Evolutionary conservation across 2,329 filamentous ascomycete species (phyloP).

Genomic region (Xylariaceae sp.): DNA sequence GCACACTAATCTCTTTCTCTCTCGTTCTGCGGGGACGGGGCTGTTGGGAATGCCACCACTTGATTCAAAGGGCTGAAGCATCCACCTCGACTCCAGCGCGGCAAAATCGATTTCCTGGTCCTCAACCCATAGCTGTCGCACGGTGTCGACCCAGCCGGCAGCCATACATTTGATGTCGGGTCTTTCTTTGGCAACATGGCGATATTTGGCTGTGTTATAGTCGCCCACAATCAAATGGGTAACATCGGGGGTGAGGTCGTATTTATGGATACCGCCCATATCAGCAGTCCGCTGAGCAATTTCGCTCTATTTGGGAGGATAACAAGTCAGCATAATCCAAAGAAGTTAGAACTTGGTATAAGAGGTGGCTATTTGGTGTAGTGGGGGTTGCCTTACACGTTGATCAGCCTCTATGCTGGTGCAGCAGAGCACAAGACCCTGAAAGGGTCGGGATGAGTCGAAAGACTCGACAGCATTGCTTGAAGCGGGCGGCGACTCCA

Average conservation of each 20-base stretch:
- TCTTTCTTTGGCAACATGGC: slow-evolving; percentile 88
- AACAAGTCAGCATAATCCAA: slow-evolving; percentile 2
- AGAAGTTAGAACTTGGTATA: too few species aligned
- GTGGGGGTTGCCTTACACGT: slow-evolving; percentile 61
- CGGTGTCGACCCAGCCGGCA: slow-evolving; percentile 82
- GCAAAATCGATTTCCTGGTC: slow-evolving; percentile 77
- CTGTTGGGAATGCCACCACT: slow-evolving; percentile 50
- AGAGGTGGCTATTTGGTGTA: slow-evolving; percentile 8
- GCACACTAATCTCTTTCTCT: slow-evolving; percentile 53
- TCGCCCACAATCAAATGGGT: slow-evolving; percentile 93
- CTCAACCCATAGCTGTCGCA: slow-evolving; percentile 79
- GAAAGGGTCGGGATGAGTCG: slow-evolving; percentile 68
- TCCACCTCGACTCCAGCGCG: slow-evolving; percentile 70
- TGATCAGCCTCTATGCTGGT: slow-evolving; percentile 82
- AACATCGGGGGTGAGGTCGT: slow-evolving; percentile 93
- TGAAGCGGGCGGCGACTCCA: slow-evolving; percentile 36
- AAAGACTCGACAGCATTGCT: slow-evolving; percentile 35
- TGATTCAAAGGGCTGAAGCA: slow-evolving; percentile 67
- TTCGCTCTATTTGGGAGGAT: slow-evolving; percentile 48
- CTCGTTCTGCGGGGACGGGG: slow-evolving; percentile 33
- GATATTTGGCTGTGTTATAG: slow-evolving; percentile 90
- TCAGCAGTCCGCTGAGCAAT: slow-evolving; percentile 71
- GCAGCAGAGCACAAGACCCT: slow-evolving; percentile 81
- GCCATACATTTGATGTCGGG: slow-evolving; percentile 84
- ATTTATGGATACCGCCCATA: slow-evolving; percentile 86